A percentile compares a stretch with the other conserved stretches of the same genome.
These are phyloP conservation scores for Conringia planisiliqua DNA, from an alignment of 345 rosid genomes.

Conservation along the genomic window DNA sequence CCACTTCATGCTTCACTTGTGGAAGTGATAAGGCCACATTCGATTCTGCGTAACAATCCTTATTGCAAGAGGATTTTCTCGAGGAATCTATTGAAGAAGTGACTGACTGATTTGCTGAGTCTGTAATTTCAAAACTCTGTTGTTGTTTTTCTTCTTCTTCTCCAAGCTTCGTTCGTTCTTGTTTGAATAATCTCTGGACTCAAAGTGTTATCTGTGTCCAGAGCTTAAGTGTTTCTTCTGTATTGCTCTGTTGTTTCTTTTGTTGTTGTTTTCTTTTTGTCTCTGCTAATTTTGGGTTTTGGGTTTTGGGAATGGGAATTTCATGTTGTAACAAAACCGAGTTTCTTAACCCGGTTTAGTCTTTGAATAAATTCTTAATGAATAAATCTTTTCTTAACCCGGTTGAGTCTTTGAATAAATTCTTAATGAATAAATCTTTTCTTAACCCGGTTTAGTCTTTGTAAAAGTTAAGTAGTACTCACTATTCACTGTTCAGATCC, in stretches of 20 bases:
- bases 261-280: conserved; percentile 19
- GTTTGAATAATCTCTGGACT: conserved; percentile 28
- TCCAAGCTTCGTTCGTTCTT: neutral
- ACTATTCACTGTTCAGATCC: neutral
- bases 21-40: conserved; percentile 35
- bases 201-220: neutral
- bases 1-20: conserved; percentile 35
- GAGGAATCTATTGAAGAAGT: conserved; percentile 34
- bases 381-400: conserved; percentile 13
- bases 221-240: conserved; percentile 12
- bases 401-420: conserved; percentile 25
- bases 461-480: too few species aligned
- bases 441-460: conserved; percentile 11
- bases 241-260: conserved; percentile 24
- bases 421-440: too few species aligned
- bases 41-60: conserved; percentile 36
- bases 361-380: conserved; percentile 29
- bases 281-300: neutral
- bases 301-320: neutral
- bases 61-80: conserved; percentile 37
- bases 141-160: conserved; percentile 27
- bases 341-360: conserved; percentile 18
- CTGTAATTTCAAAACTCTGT: conserved; percentile 27
- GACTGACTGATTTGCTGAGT: conserved; percentile 14
- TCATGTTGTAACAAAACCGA: conserved; percentile 23